Percentiles rank a stretch among this genome's conserved stretches.
These are phyloP conservation scores for Rhizopogon salebrosus DNA, from an alignment of 768 basidiomycete genomes.

Conservation along the genomic window DNA sequence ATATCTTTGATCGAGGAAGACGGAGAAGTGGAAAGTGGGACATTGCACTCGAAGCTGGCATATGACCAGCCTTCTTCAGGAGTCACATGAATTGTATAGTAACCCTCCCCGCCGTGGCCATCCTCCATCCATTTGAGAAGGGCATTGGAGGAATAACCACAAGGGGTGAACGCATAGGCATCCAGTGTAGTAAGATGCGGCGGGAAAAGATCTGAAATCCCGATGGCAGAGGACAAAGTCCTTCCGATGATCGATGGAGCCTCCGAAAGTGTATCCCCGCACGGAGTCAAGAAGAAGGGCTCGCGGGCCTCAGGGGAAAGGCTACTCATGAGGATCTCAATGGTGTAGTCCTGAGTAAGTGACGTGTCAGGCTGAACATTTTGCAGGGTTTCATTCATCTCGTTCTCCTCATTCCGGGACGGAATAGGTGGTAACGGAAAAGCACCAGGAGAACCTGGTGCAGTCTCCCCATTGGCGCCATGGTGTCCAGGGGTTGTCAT, in stretches of 20 bases:
- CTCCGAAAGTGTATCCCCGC: constrained; percentile 42
- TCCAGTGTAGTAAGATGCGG: constrained; percentile 76
- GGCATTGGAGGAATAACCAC: constrained; percentile 94
- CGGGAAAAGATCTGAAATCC: constrained; percentile 82
- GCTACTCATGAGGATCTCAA: constrained; percentile 97
- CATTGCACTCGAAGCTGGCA: constrained; percentile 97
- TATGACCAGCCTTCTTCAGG: constrained; percentile 98
- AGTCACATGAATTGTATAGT: constrained; percentile 98
- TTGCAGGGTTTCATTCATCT: constrained; percentile 3
- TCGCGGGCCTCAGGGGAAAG: constrained; percentile 70
- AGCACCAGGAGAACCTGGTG: constrained; percentile 15
- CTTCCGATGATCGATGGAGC: constrained; percentile 22
- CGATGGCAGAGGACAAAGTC: constrained; percentile 61
- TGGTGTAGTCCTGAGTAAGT: constrained; percentile 74
- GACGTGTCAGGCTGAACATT: constrained; percentile 10
- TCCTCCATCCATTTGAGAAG: constrained; percentile 56
- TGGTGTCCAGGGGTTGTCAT: constrained; percentile 59
- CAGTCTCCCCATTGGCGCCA: constrained; percentile 15
- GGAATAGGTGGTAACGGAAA: constrained; percentile 11
- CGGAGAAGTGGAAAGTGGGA: constrained; percentile 50
- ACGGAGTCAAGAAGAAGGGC: constrained; percentile 66
- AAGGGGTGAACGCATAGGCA: constrained; percentile 90
- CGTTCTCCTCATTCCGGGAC: constrained; percentile 9
- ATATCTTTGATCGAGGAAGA: constrained; percentile 33
- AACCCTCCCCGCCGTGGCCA: constrained; percentile 62